A percentile compares a stretch with the other conserved stretches of the same genome.
phyloP scores from a whole-genome alignment of 2,329 filamentous ascomycete species.

The Coniochaeta ligniaria region DNA sequence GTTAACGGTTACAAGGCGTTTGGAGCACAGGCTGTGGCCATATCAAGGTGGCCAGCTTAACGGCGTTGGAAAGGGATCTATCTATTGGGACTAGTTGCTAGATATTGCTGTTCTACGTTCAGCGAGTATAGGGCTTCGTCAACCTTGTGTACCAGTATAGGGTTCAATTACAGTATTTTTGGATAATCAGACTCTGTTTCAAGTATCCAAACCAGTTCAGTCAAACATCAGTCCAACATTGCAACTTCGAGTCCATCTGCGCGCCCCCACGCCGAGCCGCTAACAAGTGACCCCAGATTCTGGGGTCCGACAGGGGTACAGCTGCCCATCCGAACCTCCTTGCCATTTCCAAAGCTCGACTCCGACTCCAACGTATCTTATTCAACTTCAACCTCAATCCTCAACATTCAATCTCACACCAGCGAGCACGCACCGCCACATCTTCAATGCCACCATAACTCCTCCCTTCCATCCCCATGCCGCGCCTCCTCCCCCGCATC shows the following conservation, averaged over 20 bases:
- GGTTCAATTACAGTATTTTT: no score
- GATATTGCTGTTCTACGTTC: no score
- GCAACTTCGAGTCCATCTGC: no score
- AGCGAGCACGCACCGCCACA: not conserved
- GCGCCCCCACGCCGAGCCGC: not conserved
- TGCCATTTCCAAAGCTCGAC: not conserved
- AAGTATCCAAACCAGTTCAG: no score
- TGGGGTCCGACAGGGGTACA: not conserved
- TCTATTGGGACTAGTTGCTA: not conserved
- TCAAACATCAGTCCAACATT: no score
- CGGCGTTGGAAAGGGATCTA: not conserved
- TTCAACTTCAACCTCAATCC: not conserved
- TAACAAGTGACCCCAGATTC: not conserved
- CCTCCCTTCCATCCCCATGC: not conserved
- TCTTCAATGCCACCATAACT: not conserved
- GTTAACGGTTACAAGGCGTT: not conserved
- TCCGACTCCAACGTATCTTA: not conserved
- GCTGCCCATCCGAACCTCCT: not conserved
- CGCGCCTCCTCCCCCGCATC: constrained; percentile 37
- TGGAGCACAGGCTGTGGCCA: not conserved
- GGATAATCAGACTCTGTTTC: no score
- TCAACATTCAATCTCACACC: not conserved
- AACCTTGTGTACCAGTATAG: no score
- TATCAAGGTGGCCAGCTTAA: not conserved
- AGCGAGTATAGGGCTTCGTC: no score